Percentiles rank a stretch among this genome's conserved stretches.
phyloP scores from a whole-genome alignment of 306 rosid genomes.

The Vigna reflexopilosa region DNA sequence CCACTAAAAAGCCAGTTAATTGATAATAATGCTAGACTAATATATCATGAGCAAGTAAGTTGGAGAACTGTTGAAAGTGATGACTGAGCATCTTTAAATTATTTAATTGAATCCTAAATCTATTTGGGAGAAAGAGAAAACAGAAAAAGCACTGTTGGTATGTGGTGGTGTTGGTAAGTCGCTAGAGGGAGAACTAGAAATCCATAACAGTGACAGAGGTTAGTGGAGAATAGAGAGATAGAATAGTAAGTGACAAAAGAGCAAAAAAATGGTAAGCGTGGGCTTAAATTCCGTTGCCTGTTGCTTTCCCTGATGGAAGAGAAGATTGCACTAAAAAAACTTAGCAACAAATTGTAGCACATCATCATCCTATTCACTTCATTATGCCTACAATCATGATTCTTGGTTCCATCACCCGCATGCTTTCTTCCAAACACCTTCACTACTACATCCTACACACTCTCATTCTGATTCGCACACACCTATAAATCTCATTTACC shows the following conservation, averaged over 20 bases:
- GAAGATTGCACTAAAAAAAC: constrained; percentile 52
- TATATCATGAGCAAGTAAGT: constrained; percentile 40
- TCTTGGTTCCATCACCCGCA: constrained; percentile 98
- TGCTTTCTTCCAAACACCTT: constrained; percentile 66
- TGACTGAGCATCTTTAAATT: constrained; percentile 43
- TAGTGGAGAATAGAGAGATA: constrained; percentile 47
- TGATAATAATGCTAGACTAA: constrained; percentile 41
- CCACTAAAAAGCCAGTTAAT: constrained; percentile 38
- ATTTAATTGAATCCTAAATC: constrained; percentile 40
- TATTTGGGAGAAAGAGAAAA: constrained; percentile 38
- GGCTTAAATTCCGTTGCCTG: constrained; percentile 57
- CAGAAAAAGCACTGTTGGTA: constrained; percentile 28
- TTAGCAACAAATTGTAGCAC: constrained; percentile 54
- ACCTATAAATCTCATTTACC: constrained; percentile 79
- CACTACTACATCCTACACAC: constrained; percentile 44
- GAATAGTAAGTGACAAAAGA: constrained; percentile 46
- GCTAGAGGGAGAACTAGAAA: constrained; percentile 41
- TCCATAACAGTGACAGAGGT: constrained; percentile 43
- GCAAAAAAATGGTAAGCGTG: constrained; percentile 55
- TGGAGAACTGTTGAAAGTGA: constrained; percentile 44
- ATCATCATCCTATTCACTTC: constrained; percentile 79
- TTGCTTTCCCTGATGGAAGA: constrained; percentile 51
- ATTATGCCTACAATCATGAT: constrained; percentile 93
- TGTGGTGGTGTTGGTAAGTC: constrained; percentile 38
- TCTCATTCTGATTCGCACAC: constrained; percentile 48